These are phyloP conservation scores for Eucalyptus sp. DNA, from an alignment of 345 rosid genomes.

Conservation along the genomic window DNA sequence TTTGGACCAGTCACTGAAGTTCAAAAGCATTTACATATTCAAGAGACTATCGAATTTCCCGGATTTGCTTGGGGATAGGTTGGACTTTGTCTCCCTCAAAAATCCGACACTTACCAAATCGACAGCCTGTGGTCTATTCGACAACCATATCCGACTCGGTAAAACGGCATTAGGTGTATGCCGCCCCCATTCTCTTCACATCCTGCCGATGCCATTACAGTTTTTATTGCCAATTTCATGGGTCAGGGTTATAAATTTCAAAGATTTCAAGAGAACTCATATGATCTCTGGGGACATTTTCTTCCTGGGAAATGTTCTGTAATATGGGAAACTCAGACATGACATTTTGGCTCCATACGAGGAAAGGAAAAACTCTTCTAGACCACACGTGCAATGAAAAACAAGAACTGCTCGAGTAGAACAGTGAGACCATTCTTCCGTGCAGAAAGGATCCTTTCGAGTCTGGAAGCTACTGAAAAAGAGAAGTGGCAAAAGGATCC, in stretches of 20 bases:
- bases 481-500: neutral
- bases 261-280: neutral
- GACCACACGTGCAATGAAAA: neutral
- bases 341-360: neutral
- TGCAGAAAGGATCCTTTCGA: neutral
- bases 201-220: neutral
- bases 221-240: neutral
- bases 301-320: neutral
- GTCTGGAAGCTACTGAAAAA: neutral
- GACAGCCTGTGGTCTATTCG: neutral
- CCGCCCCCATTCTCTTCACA: neutral
- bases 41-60: neutral
- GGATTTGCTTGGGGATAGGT: neutral
- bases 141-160: neutral
- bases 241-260: neutral
- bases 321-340: neutral
- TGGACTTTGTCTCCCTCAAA: neutral
- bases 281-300: neutral
- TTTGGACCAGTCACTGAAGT: neutral
- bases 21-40: neutral
- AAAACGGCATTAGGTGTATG: neutral
- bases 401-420: neutral
- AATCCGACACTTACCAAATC: neutral
- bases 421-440: neutral
- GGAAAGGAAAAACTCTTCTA: neutral